Conservation (phyloP, 768 basidiomycete species). For the Boletus tomentosulus region DNA sequence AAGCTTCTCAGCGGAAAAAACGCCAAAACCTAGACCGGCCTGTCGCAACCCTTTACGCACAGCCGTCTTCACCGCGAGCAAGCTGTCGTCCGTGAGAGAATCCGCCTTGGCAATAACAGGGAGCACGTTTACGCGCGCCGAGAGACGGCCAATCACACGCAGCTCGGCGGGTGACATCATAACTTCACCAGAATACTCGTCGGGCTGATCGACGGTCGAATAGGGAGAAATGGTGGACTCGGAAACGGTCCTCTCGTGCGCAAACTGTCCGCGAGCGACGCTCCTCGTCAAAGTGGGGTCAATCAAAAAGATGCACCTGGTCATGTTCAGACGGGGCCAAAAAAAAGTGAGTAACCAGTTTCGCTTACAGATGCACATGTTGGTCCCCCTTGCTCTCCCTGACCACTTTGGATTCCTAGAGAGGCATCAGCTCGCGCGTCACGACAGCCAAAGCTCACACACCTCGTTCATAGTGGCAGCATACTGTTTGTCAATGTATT, state of each 20-base stretch:
- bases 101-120: slow-evolving; percentile 80
- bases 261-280: slow-evolving; percentile 40
- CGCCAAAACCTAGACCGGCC: slow-evolving; percentile 71
- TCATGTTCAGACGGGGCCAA: slow-evolving; percentile 12
- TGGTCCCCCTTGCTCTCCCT: slow-evolving; percentile 85
- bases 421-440: background rate
- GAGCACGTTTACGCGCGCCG: slow-evolving; percentile 72
- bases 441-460: slow-evolving; percentile 1
- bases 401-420: slow-evolving; percentile 82
- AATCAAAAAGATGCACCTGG: slow-evolving; percentile 80
- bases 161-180: slow-evolving; percentile 78
- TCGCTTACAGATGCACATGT: slow-evolving; percentile 78
- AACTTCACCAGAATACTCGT: slow-evolving; percentile 45
- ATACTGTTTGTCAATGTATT: slow-evolving; percentile 76
- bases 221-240: slow-evolving; percentile 55
- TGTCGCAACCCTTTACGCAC: slow-evolving; percentile 64
- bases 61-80: slow-evolving; percentile 65
- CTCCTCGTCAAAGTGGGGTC: slow-evolving; percentile 66
- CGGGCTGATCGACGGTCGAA: slow-evolving; percentile 46
- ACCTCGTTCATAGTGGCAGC: slow-evolving; percentile 88
- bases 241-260: slow-evolving; percentile 52
- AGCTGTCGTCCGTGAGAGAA: slow-evolving; percentile 76
- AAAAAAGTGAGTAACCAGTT: background rate
- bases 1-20: slow-evolving; percentile 52
- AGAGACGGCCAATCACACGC: slow-evolving; percentile 71